Evolutionary conservation across 768 basidiomycete genomes (phyloP), one percentile per base, ranked within the genome.

Genomic region (Suillus discolor): DNA sequence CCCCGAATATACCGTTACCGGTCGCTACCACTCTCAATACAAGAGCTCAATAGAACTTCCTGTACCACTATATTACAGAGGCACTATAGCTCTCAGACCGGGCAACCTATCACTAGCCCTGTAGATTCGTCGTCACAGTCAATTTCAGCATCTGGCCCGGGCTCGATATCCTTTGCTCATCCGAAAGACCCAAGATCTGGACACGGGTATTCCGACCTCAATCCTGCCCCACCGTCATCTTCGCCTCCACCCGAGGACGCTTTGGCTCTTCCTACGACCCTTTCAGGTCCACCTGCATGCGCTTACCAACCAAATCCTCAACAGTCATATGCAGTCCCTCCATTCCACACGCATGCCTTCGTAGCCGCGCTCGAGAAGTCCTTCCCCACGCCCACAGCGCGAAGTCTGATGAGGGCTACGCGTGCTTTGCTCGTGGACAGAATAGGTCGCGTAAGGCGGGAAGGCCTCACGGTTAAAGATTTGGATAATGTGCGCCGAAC

Each of bases 281-380:
- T 67, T 61, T 57, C 42, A 4, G 71, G 75, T 1, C 65, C 39
- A 5, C 71, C 36, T 15, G 41, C 55, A 4, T 72, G 44, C 12
- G 54, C 70, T 16, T 28, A 63, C 38, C 51, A 39, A 11, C 34
- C 31, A 51, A 34, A 55, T 39, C 62, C 61, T 39, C 61, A 25
- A 5, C 72, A 73, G 61, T 79, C 76, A 1, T 89, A 91, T 74
- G 75, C 85, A 18, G 84, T 83, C 41, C 92, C 93, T 9, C 93
- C 93, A 0, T 95, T 95, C 73, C 84, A 95, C 71, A 95, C 93
- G 2, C 90, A 95, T 76, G 80, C 83, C 3, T 94, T 95, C 79
- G 89, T 93, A 68, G 71, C 73, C 28, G 88, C 83, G 1, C 80
- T 95, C 55, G 91, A 93, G 70, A 85, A 83, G 75, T 87, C 88